Percentiles rank a stretch among this genome's conserved stretches.
Conservation (phyloP, 73 alveolate genomes). For the Durusdinium trenchii region DNA sequence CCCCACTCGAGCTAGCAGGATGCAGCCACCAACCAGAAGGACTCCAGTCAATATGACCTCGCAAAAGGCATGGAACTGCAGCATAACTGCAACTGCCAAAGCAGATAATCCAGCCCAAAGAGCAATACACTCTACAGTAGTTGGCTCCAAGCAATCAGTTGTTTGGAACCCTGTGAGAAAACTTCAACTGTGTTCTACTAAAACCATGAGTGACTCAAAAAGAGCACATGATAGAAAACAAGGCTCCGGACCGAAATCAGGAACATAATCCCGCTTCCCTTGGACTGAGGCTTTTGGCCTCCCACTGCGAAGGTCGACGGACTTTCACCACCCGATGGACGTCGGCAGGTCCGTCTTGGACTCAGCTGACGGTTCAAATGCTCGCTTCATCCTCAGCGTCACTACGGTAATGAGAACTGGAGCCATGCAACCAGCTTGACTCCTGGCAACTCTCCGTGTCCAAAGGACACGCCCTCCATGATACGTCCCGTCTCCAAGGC, state of each 20-base stretch:
- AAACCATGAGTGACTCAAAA: neutral
- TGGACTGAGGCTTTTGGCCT: constrained; percentile 42
- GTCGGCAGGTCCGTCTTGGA: neutral
- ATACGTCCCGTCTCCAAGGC: neutral
- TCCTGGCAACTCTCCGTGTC: neutral
- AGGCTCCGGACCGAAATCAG: neutral
- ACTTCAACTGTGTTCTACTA: neutral
- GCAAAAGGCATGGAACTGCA: neutral
- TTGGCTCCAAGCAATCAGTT: neutral
- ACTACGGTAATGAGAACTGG: neutral
- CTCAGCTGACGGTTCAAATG: neutral
- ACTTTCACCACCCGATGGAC: no score
- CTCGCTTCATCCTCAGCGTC: neutral
- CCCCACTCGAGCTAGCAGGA: neutral
- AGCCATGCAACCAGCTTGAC: neutral
- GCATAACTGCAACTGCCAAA: neutral
- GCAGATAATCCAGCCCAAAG: no score
- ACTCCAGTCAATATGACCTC: constrained; percentile 1
- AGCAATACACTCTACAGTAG: no score
- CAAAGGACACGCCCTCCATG: neutral
- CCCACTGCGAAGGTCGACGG: neutral
- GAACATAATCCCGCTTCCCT: constrained; percentile 3
- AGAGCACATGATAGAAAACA: neutral
- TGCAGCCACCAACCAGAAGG: constrained; percentile 19
- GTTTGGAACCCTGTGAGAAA: neutral